Conservation (phyloP, 345 rosid species). For the Mercurialis annua region DNA sequence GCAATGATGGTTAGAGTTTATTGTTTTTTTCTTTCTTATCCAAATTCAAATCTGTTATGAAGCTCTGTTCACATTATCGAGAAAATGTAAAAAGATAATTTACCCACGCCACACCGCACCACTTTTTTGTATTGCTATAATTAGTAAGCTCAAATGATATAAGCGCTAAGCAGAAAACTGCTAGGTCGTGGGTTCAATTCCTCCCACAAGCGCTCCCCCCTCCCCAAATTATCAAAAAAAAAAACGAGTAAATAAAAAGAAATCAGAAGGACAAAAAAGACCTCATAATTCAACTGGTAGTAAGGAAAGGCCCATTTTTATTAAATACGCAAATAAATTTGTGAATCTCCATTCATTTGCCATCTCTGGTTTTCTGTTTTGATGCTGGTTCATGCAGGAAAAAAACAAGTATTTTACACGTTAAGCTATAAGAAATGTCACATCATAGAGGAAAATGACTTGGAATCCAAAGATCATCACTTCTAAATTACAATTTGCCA, state of each 20-base stretch:
- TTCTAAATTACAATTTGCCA: background rate
- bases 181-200: too few species aligned
- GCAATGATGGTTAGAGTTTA: background rate
- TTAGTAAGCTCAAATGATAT: too few species aligned
- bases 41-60: background rate
- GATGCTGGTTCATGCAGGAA: background rate
- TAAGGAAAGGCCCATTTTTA: too few species aligned
- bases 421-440: background rate
- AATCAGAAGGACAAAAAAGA: background rate
- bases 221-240: too few species aligned
- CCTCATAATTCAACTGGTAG: too few species aligned
- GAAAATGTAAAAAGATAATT: background rate
- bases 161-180: too few species aligned
- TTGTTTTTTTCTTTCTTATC: background rate
- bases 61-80: background rate
- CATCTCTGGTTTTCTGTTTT: too few species aligned
- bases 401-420: background rate
- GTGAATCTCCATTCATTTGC: too few species aligned
- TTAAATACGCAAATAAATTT: too few species aligned
- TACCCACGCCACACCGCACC: too few species aligned
- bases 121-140: background rate
- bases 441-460: background rate
- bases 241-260: background rate
- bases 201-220: too few species aligned
- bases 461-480: background rate